Evolutionary conservation across 1,139 yeast genomes (phyloP).

Genomic region (Blastobotrys arbuscula): DNA sequence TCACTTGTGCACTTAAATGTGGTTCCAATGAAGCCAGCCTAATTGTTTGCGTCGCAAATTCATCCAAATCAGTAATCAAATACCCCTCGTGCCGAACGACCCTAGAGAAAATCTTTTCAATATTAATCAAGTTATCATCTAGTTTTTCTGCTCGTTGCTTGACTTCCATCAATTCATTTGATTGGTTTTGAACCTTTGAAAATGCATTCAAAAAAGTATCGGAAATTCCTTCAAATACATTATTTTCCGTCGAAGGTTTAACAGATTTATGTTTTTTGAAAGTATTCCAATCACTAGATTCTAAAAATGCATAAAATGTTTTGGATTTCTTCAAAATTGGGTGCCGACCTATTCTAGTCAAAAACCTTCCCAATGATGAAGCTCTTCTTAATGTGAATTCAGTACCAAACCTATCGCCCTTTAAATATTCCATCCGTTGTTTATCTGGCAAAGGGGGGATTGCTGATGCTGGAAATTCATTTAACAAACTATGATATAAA

Average conservation of each 20-base stretch:
- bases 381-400: constrained; percentile 82
- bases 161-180: constrained; percentile 77
- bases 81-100: constrained; percentile 70
- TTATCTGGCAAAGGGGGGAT: constrained; percentile 95
- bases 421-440: constrained; percentile 81
- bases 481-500: constrained; percentile 63
- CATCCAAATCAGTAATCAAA: constrained; percentile 64
- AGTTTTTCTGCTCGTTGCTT: constrained; percentile 76
- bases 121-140: constrained; percentile 71
- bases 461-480: constrained; percentile 78
- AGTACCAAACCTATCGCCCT: constrained; percentile 84
- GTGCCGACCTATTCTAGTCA: constrained; percentile 68
- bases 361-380: constrained; percentile 72
- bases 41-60: constrained; percentile 62
- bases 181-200: constrained; percentile 68
- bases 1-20: constrained; percentile 45
- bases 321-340: constrained; percentile 66
- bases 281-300: constrained; percentile 78
- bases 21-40: constrained; percentile 58
- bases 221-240: constrained; percentile 59
- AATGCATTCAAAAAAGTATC: constrained; percentile 92
- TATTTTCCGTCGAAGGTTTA: constrained; percentile 21
- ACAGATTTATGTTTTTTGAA: constrained; percentile 53
- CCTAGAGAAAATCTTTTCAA: constrained; percentile 72
- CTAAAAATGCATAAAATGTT: constrained; percentile 69